A percentile compares a stretch with the other conserved stretches of the same genome.
phyloP scores from a whole-genome alignment of 2,329 filamentous ascomycete species.

The Diaporthe citri region DNA sequence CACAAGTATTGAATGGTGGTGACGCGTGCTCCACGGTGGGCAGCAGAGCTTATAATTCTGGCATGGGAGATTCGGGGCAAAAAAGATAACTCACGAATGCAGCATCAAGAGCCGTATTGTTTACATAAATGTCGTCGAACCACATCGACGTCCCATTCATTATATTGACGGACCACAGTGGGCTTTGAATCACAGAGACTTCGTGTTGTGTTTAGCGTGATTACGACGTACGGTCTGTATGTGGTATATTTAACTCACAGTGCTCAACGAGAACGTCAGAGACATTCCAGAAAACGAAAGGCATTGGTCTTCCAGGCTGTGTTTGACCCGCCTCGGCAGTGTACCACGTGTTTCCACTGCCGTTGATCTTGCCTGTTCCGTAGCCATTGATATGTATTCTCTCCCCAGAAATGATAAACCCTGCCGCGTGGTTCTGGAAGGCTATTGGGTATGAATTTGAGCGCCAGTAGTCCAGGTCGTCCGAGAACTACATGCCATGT shows the following conservation, averaged over 20 bases:
- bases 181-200: constrained; percentile 62
- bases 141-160: constrained; percentile 68
- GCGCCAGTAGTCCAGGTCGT: constrained; percentile 67
- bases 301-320: constrained; percentile 66
- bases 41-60: not conserved
- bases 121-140: constrained; percentile 63
- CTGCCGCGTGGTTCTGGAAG: constrained; percentile 69
- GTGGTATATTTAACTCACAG: constrained; percentile 45
- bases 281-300: constrained; percentile 70
- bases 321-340: constrained; percentile 59
- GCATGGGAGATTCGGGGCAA: not conserved
- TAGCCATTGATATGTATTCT: constrained; percentile 65
- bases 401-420: constrained; percentile 63
- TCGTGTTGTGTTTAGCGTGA: not conserved
- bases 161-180: constrained; percentile 67
- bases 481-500: constrained; percentile 54
- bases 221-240: not conserved
- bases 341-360: constrained; percentile 68
- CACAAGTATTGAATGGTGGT: not conserved
- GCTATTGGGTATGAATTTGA: constrained; percentile 64
- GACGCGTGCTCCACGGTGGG: not conserved
- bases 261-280: constrained; percentile 65
- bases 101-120: constrained; percentile 63
- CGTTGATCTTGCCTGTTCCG: constrained; percentile 65
- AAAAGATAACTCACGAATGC: constrained; percentile 45